Base-by-base conservation (phyloP, 2,329 filamentous ascomycete species). In the Diaporthe aspalathi region DNA sequence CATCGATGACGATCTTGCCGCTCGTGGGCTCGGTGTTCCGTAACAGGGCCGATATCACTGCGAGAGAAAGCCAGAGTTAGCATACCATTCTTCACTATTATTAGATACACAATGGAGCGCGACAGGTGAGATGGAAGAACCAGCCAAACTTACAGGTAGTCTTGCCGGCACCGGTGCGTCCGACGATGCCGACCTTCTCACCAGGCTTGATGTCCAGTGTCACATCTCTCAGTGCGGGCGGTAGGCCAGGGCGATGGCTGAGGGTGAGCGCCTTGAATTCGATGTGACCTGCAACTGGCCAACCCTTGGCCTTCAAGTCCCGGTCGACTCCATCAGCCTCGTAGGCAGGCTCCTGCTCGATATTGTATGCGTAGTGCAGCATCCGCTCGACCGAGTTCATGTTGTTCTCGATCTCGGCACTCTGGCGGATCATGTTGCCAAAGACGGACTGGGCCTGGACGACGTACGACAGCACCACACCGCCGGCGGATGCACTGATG, bases 131-230 rank as follows among this genome's bases (percentile, higher is more conserved):
- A 1, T 2, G 9, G 5, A 47, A 56, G 27, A 47, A 47, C 3
- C n/a, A 50, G 17, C 16, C 32, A 49, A 60, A 50, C 66, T 60
- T 9, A 68, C 66, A 35, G 70, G 91, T 93, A 40, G 90, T 93
- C 82, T 96, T 96, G 72, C 93, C 93, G 0, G 93, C 93, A 22
- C 93, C 93, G 0, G 93, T 96, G 9, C 93, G 90, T 2, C 93
- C 93, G 2, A 95, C 92, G 40, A 96, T 90, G 50, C 76, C 74
- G 1, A 63, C 14, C 50, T 60, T 67, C 50, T 67, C 69, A 12
- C 60, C 60, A 9, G 70, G 68, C 38, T 52, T 43, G 20, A 70
- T 53, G 32, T 70, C 56, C 27, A 70, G 27, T 2, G 84, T 90
- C 29, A 94, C 84, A 68, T 90, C 83, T 77, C 88, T 90, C 43